Evolutionary conservation across 2,329 filamentous ascomycete species (phyloP).

Genomic region (Hymenoscyphus occultus): DNA sequence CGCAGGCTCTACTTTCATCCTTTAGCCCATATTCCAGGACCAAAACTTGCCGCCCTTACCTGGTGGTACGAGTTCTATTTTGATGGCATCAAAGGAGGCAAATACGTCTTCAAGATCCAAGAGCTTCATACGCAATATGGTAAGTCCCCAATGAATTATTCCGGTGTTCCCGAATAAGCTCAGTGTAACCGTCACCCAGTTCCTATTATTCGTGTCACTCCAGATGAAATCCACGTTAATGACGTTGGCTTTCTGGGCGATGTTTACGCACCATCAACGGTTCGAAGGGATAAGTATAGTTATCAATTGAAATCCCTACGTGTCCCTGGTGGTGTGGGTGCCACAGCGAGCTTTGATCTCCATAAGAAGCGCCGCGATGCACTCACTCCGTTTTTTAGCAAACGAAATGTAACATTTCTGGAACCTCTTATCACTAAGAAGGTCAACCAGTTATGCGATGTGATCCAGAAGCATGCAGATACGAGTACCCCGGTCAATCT

Average conservation of each 20-base stretch:
- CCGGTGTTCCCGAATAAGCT: neutral
- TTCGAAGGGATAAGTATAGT: slow-evolving; percentile 20
- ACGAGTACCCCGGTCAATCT: slow-evolving; percentile 13
- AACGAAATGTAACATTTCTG: slow-evolving; percentile 13
- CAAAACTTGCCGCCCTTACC: neutral
- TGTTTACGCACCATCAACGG: slow-evolving; percentile 29
- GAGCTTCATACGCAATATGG: neutral
- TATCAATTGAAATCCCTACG: slow-evolving; percentile 11
- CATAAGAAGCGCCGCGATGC: slow-evolving; percentile 17
- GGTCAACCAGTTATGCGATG: slow-evolving; percentile 15
- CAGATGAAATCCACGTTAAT: slow-evolving; percentile 31
- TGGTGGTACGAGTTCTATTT: slow-evolving; percentile 1
- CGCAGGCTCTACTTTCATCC: neutral
- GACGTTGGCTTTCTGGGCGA: slow-evolving; percentile 35
- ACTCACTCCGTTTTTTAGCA: slow-evolving; percentile 19
- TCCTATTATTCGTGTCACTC: slow-evolving; percentile 37
- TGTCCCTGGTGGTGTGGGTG: slow-evolving; percentile 16
- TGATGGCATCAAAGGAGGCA: neutral
- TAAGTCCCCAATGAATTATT: neutral
- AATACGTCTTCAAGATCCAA: neutral
- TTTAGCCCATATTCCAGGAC: neutral
- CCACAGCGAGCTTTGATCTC: slow-evolving; percentile 13
- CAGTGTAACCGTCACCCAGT: slow-evolving; percentile 22
- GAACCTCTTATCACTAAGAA: slow-evolving; percentile 19
- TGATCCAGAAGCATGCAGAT: slow-evolving; percentile 12